A percentile compares a stretch with the other conserved stretches of the same genome.
phyloP scores from a whole-genome alignment of 805 yeast species.

The Ogataea neopini region DNA sequence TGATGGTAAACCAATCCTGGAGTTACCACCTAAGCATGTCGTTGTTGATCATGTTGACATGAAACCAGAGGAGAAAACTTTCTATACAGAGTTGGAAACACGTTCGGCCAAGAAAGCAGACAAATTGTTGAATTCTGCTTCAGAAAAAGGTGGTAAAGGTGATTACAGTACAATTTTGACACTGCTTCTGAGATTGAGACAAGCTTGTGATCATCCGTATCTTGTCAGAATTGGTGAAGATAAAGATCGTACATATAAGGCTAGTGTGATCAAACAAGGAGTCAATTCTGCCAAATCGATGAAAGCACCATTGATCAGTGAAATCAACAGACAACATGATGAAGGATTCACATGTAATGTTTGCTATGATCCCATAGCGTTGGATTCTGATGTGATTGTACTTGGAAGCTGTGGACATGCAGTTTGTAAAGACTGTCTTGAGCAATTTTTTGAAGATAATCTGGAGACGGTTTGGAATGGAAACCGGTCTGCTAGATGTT shows the following conservation, averaged over 20 bases:
- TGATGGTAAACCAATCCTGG: constrained; percentile 76
- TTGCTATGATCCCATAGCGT: constrained; percentile 57
- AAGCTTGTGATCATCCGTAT: constrained; percentile 81
- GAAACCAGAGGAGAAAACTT: constrained; percentile 53
- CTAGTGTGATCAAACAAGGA: constrained; percentile 35
- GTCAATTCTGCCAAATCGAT: constrained; percentile 26
- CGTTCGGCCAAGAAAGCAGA: constrained; percentile 54
- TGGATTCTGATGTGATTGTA: constrained; percentile 44
- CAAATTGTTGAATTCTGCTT: constrained; percentile 37
- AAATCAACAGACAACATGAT: constrained; percentile 38
- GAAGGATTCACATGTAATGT: constrained; percentile 58
- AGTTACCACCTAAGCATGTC: constrained; percentile 65
- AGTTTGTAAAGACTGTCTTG: constrained; percentile 61
- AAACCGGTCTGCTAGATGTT: constrained; percentile 49
- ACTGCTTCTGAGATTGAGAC: constrained; percentile 74
- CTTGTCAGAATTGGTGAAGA: constrained; percentile 65
- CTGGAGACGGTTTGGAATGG: constrained; percentile 37
- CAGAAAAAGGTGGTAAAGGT: constrained; percentile 17
- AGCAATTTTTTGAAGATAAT: constrained; percentile 49
- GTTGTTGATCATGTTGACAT: constrained; percentile 48
- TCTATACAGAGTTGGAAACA: constrained; percentile 58
- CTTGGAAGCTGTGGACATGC: constrained; percentile 74
- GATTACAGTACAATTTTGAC: constrained; percentile 65
- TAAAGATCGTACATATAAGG: constrained; percentile 40
- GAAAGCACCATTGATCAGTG: constrained; percentile 27